Evolutionary conservation across 768 basidiomycete genomes (phyloP).

Genomic region (Russula olivacea): DNA sequence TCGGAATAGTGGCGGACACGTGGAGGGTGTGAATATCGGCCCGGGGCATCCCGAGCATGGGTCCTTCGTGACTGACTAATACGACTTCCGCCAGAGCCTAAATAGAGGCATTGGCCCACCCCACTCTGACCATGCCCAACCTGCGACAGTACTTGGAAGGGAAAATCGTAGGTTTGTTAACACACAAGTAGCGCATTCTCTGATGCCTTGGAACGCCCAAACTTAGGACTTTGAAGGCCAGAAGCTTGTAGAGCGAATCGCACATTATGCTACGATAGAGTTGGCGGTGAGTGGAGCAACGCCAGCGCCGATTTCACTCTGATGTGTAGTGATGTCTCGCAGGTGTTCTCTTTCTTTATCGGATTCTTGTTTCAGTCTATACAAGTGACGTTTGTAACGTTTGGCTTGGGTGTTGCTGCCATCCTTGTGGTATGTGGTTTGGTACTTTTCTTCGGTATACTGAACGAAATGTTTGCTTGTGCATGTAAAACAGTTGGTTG

Average conservation of each 20-base stretch:
- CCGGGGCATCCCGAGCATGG: too few species aligned
- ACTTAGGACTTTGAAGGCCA: constrained; percentile 62
- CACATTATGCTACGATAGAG: constrained; percentile 39
- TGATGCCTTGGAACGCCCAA: not conserved
- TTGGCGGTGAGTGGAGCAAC: constrained; percentile 40
- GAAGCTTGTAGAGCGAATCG: constrained; percentile 44
- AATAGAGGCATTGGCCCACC: too few species aligned
- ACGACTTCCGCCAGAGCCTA: too few species aligned
- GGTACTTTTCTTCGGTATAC: constrained; percentile 18
- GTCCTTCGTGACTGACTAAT: too few species aligned
- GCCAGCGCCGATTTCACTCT: not conserved
- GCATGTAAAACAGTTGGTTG: constrained; percentile 39
- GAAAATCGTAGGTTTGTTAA: constrained; percentile 30
- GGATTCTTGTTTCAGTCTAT: constrained; percentile 56
- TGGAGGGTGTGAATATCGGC: too few species aligned
- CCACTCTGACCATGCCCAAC: constrained; percentile 12
- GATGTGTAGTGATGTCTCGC: not conserved
- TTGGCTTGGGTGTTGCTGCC: constrained; percentile 32
- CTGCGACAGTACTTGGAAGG: constrained; percentile 30
- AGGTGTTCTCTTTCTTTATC: constrained; percentile 51
- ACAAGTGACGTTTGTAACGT: constrained; percentile 45
- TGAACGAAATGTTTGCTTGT: not conserved
- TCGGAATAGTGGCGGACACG: too few species aligned
- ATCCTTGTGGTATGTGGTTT: constrained; percentile 21
- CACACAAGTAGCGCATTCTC: not conserved